Percentiles rank a stretch among this genome's conserved stretches.
phyloP scores from a whole-genome alignment of 129 eudicot species.

The Flaveria bidentis region DNA sequence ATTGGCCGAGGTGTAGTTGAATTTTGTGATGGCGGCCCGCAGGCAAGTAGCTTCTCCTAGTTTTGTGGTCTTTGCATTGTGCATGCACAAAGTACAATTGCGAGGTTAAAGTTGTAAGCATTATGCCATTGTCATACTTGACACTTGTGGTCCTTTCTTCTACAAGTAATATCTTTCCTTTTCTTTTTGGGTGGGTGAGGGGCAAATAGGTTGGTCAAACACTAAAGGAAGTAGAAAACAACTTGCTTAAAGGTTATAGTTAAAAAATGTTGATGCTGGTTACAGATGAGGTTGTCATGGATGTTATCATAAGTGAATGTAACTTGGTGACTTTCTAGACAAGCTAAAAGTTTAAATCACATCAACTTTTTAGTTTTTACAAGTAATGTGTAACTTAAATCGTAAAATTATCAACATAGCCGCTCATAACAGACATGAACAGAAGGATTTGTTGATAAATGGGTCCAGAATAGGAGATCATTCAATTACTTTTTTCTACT shows the following conservation, averaged over 20 bases:
- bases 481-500: slow-evolving; percentile 13
- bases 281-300: slow-evolving; percentile 1
- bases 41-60: slow-evolving; percentile 47
- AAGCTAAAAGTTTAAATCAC: background rate
- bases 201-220: slow-evolving; percentile 1
- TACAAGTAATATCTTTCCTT: background rate
- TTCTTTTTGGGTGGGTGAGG: background rate
- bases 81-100: slow-evolving; percentile 4
- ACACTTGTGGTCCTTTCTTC: background rate
- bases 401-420: background rate
- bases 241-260: background rate
- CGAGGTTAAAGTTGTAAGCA: slow-evolving; percentile 6
- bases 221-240: background rate
- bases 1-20: slow-evolving; percentile 89
- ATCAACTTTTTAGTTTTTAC: background rate
- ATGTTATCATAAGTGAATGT: slow-evolving; percentile 6
- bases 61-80: slow-evolving; percentile 15
- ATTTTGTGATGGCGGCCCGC: slow-evolving; percentile 88
- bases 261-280: background rate
- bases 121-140: slow-evolving; percentile 3
- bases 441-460: background rate
- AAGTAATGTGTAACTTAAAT: background rate
- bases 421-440: background rate
- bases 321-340: background rate
- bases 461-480: background rate